phyloP scores from a whole-genome alignment of 306 rosid species.

The Dryas alaskensis region DNA sequence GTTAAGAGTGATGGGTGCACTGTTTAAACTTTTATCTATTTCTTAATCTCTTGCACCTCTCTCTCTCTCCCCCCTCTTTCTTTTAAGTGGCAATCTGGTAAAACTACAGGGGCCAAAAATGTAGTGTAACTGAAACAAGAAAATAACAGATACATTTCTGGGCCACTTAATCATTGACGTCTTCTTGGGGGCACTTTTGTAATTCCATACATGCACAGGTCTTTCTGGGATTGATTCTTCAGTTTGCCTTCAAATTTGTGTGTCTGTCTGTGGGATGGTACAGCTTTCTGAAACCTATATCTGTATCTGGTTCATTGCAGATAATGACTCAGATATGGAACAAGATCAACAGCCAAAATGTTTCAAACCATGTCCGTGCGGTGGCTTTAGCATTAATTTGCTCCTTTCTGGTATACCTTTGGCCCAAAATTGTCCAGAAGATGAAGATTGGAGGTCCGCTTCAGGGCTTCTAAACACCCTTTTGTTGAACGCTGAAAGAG shows the following conservation, averaged over 20 bases:
- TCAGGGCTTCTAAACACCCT: slow-evolving; percentile 6
- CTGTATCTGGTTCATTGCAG: slow-evolving; percentile 42
- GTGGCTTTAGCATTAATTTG: slow-evolving; percentile 61
- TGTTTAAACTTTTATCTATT: too few relatives aligned
- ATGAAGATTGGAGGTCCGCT: slow-evolving; percentile 35
- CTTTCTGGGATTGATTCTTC: not conserved
- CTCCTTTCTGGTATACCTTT: slow-evolving; percentile 64
- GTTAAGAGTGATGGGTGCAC: too few relatives aligned
- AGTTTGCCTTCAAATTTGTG: not conserved
- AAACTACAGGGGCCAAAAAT: too few relatives aligned
- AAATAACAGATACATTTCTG: not conserved
- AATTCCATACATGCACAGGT: not conserved
- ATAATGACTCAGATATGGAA: slow-evolving; percentile 74
- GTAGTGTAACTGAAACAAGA: too few relatives aligned
- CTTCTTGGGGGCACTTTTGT: not conserved
- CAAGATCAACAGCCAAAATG: slow-evolving; percentile 65
- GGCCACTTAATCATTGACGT: not conserved
- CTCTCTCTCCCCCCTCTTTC: too few relatives aligned
- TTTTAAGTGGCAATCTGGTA: too few relatives aligned
- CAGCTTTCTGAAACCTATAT: slow-evolving; percentile 20
- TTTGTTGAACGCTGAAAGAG: slow-evolving; percentile 3
- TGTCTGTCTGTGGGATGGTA: not conserved
- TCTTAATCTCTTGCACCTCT: too few relatives aligned
- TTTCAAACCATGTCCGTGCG: slow-evolving; percentile 76
- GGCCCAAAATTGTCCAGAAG: slow-evolving; percentile 69